Evolutionary conservation across 1,284 basidiomycete genomes (phyloP), one percentile per base, ranked within the genome.

Genomic region (Leccinum pseudoinsigne): DNA sequence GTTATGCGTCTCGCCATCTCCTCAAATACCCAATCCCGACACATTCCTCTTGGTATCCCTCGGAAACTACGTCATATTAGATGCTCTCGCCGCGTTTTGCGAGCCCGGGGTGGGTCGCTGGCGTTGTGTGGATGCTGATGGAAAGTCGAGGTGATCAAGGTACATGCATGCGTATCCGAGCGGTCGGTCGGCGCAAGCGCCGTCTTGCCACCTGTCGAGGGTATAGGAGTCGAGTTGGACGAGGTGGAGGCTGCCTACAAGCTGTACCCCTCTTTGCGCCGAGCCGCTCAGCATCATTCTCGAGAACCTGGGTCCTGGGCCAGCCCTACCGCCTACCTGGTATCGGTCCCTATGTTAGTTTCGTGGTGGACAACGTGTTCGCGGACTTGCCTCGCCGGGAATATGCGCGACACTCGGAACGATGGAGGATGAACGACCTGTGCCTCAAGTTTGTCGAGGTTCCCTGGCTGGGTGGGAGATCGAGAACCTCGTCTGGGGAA

Each of bases 281-380:
- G 23, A 23, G 23, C 23, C 23, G 23, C 23, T 23, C 23, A 26
- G 1, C 23, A 26, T 1, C 0, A 26, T 26, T 26, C 23, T 1
- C 23, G 23, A 23, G 23, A 21, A 4, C 23, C 23, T 31, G 31
- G 31, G 31, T 79, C 14, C 79, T 95, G 1, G 93, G 92, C 0
- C 85, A 88, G 54, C 86, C 89, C 4, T 89, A 93, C 68, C 84
- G 93, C 31, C 74, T 86, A 11, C 88, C 90, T 4, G 93, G 93
- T 0, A 86, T 95, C 50, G 84, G 80, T 0, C 94, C 88, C 2
- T 98, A 90, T 72, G 83, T 91, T 11, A 80, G 84, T 26, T 98
- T 97, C 72, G 90, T 97, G 60, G 80, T 98, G 65, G 94, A 98
- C 71, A 91, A 92, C 47, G 92, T 98, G 2, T 90, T 98, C 66